phyloP scores from a whole-genome alignment of 2,329 filamentous ascomycete species.

The Monosporascus sp. region DNA sequence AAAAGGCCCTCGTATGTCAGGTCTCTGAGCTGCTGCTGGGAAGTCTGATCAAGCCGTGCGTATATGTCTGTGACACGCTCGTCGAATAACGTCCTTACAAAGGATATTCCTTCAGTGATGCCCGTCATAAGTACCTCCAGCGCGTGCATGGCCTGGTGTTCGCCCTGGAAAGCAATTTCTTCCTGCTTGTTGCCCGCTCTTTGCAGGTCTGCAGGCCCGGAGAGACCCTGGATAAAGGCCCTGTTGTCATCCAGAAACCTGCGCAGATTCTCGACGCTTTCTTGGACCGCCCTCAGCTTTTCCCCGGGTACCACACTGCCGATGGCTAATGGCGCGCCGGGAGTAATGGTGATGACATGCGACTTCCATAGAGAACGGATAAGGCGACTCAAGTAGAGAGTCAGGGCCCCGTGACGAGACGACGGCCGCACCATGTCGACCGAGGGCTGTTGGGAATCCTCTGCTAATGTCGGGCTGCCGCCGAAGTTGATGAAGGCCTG shows the following conservation, averaged over 20 bases:
- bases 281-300: slow-evolving; percentile 74
- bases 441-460: slow-evolving; percentile 66
- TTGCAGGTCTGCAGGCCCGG: slow-evolving; percentile 82
- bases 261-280: slow-evolving; percentile 70
- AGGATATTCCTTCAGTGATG: slow-evolving; percentile 94
- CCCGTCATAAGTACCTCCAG: slow-evolving; percentile 80
- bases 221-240: slow-evolving; percentile 85
- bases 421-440: slow-evolving; percentile 84
- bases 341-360: slow-evolving; percentile 57
- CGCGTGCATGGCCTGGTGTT: slow-evolving; percentile 87
- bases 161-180: slow-evolving; percentile 85
- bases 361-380: slow-evolving; percentile 84
- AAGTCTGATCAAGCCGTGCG: slow-evolving; percentile 63
- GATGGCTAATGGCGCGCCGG: slow-evolving; percentile 47
- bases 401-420: slow-evolving; percentile 81
- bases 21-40: slow-evolving; percentile 63
- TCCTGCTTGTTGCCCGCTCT: slow-evolving; percentile 77
- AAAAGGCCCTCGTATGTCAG: slow-evolving; percentile 89
- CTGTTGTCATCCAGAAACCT: slow-evolving; percentile 85
- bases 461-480: slow-evolving; percentile 77
- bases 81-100: slow-evolving; percentile 90
- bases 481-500: slow-evolving; percentile 90
- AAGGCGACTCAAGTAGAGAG: slow-evolving; percentile 82
- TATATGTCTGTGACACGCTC: slow-evolving; percentile 89
- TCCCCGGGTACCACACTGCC: slow-evolving; percentile 57